Percentiles rank a stretch among this genome's conserved stretches.
Evolutionary conservation across 169 alveolate species (phyloP).

Genomic region (Cryptosporidium sp.): DNA sequence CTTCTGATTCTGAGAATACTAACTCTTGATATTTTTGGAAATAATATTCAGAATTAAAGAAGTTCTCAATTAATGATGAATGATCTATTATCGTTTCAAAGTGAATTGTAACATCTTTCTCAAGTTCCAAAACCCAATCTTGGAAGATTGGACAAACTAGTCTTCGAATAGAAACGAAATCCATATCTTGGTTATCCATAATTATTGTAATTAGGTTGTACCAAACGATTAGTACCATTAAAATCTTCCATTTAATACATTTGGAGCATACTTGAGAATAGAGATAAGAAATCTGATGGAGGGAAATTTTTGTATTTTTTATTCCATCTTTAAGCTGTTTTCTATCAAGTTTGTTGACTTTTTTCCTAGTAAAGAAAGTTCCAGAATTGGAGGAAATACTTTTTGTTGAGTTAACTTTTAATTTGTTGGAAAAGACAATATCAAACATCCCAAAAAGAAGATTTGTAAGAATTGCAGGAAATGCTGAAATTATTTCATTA

Average conservation of each 20-base stretch:
- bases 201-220: slow-evolving; percentile 7
- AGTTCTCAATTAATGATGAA: slow-evolving; percentile 7
- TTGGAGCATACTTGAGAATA: slow-evolving; percentile 8
- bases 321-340: not conserved
- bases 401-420: not conserved
- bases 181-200: not conserved
- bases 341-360: not conserved
- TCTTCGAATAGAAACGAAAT: not conserved
- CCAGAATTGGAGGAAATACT: not conserved
- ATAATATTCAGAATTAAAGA: not conserved
- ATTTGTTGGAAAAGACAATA: not conserved
- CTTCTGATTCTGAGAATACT: not conserved
- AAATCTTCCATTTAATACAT: slow-evolving; percentile 24
- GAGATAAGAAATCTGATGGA: not conserved
- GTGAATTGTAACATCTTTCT: not conserved
- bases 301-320: not conserved
- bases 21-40: not conserved
- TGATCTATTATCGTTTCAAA: not conserved
- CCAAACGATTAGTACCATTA: slow-evolving; percentile 31
- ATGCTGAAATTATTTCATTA: not conserved
- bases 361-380: not conserved
- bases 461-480: slow-evolving; percentile 3
- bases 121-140: slow-evolving; percentile 37
- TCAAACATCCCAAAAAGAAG: slow-evolving; percentile 26
- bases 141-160: slow-evolving; percentile 20